These are phyloP conservation scores for Kwoniella heveanensis DNA, from an alignment of 768 basidiomycete genomes.

Conservation along the genomic window DNA sequence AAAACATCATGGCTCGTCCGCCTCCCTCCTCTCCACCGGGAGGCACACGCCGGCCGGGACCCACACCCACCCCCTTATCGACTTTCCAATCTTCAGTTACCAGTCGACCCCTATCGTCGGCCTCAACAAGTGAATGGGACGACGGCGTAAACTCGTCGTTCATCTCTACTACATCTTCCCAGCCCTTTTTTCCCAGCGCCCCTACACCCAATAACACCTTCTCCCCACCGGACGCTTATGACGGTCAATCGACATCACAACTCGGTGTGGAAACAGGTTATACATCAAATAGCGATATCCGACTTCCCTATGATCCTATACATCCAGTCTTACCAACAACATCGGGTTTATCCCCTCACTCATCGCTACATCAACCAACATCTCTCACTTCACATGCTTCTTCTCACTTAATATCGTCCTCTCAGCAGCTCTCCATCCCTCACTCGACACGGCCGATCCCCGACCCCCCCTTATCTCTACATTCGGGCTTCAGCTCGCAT, in stretches of 20 bases:
- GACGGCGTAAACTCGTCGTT: slow-evolving; percentile 15
- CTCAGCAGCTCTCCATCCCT: slow-evolving; percentile 19
- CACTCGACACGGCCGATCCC: slow-evolving; percentile 40
- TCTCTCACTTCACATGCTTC: background rate
- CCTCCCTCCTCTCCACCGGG: background rate
- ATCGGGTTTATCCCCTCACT: background rate
- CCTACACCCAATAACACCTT: slow-evolving; percentile 38
- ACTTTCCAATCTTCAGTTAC: background rate
- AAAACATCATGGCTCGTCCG: background rate
- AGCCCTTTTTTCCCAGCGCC: slow-evolving; percentile 20
- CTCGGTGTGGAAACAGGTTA: background rate
- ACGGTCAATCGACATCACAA: background rate
- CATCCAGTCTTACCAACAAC: background rate
- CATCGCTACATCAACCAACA: background rate
- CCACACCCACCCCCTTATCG: background rate
- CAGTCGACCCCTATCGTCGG: background rate
- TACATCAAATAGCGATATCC: slow-evolving; percentile 2
- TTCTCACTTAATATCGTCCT: background rate
- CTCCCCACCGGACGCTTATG: slow-evolving; percentile 8
- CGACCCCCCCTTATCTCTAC: slow-evolving; percentile 16
- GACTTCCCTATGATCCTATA: background rate
- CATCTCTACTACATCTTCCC: slow-evolving; percentile 10
- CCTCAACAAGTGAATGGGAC: background rate
- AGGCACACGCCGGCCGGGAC: background rate
- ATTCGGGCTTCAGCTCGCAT: background rate